Percentiles rank a stretch among this genome's conserved stretches.
phyloP scores from a whole-genome alignment of 2,329 filamentous ascomycete genomes.

The Exophiala aquamarina region DNA sequence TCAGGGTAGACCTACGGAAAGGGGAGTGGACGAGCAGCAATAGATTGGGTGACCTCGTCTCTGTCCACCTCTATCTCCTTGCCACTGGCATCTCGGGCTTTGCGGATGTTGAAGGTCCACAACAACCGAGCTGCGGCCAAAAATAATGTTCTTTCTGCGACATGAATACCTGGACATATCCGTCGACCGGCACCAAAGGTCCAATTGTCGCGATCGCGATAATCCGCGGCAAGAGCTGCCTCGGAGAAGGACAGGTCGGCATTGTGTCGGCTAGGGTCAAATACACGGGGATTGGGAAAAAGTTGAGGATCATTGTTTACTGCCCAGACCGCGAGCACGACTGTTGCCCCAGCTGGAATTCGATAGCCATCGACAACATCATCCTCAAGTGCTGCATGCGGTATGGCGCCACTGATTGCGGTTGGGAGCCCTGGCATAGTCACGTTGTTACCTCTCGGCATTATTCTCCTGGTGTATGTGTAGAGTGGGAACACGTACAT shows the following conservation, averaged over 20 bases:
- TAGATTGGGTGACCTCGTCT: slow-evolving; percentile 2
- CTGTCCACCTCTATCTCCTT: not conserved
- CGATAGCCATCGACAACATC: slow-evolving; percentile 20
- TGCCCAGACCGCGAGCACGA: slow-evolving; percentile 18
- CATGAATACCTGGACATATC: slow-evolving; percentile 49
- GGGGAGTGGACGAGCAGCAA: slow-evolving; percentile 1
- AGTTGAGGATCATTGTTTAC: slow-evolving; percentile 29
- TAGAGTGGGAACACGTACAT: slow-evolving; percentile 33
- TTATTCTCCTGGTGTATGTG: slow-evolving; percentile 15
- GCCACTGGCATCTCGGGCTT: not conserved
- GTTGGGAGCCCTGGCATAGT: slow-evolving; percentile 15
- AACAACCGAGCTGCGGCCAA: slow-evolving; percentile 50
- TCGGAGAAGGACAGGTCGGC: slow-evolving; percentile 31
- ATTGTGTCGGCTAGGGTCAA: slow-evolving; percentile 32
- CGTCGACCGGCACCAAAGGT: slow-evolving; percentile 44
- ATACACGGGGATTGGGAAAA: slow-evolving; percentile 30
- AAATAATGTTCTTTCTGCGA: slow-evolving; percentile 52
- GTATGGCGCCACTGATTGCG: slow-evolving; percentile 34
- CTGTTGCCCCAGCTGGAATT: slow-evolving; percentile 39
- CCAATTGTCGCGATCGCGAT: slow-evolving; percentile 14
- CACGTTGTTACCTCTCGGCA: not conserved
- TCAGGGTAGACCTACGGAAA: not conserved
- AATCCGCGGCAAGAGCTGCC: slow-evolving; percentile 34
- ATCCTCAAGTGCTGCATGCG: slow-evolving; percentile 41
- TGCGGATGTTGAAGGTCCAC: slow-evolving; percentile 44